phyloP scores from a whole-genome alignment of 2,329 filamentous ascomycete species.

The Pseudocercospora cruenta region DNA sequence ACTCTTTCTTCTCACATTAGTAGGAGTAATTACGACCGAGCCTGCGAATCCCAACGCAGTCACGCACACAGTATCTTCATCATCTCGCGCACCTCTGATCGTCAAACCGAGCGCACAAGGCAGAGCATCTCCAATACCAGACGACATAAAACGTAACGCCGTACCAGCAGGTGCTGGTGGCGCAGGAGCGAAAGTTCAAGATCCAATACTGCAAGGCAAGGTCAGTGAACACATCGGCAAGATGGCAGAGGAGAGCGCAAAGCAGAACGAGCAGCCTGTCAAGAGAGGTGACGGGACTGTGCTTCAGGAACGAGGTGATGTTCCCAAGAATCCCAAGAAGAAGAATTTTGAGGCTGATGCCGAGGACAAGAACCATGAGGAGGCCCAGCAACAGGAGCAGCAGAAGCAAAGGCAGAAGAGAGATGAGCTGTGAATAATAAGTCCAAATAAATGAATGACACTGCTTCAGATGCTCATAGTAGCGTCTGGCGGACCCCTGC shows the following conservation, averaged over 20 bases:
- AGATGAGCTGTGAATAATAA: too few relatives aligned
- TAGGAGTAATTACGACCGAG: conserved; percentile 45
- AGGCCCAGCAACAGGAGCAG: conserved; percentile 17
- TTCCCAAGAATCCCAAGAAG: conserved; percentile 61
- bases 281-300: conserved; percentile 51
- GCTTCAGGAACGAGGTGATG: conserved; percentile 41
- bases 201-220: conserved; percentile 34
- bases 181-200: conserved; percentile 45
- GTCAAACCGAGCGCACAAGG: conserved; percentile 51
- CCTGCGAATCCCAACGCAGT: conserved; percentile 17
- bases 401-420: conserved; percentile 29
- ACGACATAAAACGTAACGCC: conserved; percentile 32
- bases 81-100: conserved; percentile 44
- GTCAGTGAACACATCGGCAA: conserved; percentile 47
- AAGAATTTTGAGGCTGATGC: conserved; percentile 62
- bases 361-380: conserved; percentile 39
- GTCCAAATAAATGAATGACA: too few relatives aligned
- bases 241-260: conserved; percentile 46
- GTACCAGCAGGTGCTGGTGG: conserved; percentile 57
- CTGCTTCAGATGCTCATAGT: too few relatives aligned
- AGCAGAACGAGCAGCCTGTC: conserved; percentile 24
- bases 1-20: conserved; percentile 59
- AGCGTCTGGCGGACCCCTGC: too few relatives aligned
- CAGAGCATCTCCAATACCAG: conserved; percentile 39
- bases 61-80: conserved; percentile 15